A percentile compares a stretch with the other conserved stretches of the same genome.
Evolutionary conservation across 2,329 filamentous ascomycete genomes (phyloP).

Genomic region (Claviceps arundinis): DNA sequence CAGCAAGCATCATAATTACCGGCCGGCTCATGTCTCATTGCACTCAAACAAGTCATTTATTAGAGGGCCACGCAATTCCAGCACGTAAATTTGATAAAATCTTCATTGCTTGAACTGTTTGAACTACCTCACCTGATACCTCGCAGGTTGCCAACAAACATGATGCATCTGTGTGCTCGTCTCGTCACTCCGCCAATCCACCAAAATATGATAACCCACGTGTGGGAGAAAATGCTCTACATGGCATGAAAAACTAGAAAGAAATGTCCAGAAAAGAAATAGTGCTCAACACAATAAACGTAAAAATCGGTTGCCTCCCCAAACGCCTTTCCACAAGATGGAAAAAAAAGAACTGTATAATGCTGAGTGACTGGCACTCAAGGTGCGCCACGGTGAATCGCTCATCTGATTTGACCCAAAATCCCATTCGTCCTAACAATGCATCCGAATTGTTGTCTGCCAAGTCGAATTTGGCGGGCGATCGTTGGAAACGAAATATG

Average conservation of each 20-base stretch:
- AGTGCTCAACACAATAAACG: constrained; percentile 1
- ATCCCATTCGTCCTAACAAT: background rate
- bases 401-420: background rate
- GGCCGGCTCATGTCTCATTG: no score
- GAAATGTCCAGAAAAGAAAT: background rate
- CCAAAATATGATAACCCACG: background rate
- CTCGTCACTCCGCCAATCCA: background rate
- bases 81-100: no score
- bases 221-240: background rate
- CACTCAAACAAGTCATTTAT: no score
- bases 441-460: background rate
- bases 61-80: no score
- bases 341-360: background rate
- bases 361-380: constrained; percentile 1
- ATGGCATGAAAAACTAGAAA: background rate
- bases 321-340: constrained; percentile 3
- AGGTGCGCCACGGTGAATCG: constrained; percentile 2
- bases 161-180: background rate
- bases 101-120: background rate
- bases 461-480: background rate
- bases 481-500: background rate
- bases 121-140: background rate
- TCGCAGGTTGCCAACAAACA: background rate
- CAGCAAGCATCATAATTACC: no score
- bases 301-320: background rate